Percentiles rank a stretch among this genome's conserved stretches.
Evolutionary conservation across 192 early-diverging fungal species (phyloP).

Genomic region (Coemansia sp.): DNA sequence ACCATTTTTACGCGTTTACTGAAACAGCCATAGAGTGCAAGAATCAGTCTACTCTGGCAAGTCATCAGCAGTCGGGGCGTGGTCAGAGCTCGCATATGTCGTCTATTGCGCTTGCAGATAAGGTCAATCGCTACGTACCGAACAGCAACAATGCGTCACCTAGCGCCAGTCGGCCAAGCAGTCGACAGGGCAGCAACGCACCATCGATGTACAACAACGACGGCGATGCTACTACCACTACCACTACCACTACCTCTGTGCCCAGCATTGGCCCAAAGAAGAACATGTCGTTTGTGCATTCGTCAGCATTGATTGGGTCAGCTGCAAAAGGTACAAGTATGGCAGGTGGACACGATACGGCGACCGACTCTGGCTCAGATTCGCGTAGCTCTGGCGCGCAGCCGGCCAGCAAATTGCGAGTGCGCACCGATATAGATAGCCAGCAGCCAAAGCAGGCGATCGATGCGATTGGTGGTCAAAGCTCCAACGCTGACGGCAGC

Average conservation of each 20-base stretch:
- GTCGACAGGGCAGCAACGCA: constrained; percentile 50
- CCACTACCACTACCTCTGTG: not conserved
- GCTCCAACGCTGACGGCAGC: not conserved
- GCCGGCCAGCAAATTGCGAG: constrained; percentile 35
- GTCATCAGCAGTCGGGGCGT: constrained; percentile 6
- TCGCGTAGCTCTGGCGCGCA: constrained; percentile 18
- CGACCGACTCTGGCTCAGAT: constrained; percentile 11
- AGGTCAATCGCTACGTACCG: constrained; percentile 13
- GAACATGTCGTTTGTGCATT: not conserved
- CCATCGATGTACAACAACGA: constrained; percentile 35
- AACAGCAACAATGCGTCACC: constrained; percentile 37
- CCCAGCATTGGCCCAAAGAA: not conserved
- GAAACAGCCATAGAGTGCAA: constrained; percentile 22
- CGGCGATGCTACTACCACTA: not conserved
- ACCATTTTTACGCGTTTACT: constrained; percentile 77
- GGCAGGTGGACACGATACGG: constrained; percentile 8
- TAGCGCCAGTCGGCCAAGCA: constrained; percentile 40
- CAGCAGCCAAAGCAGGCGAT: not conserved
- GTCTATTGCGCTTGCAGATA: constrained; percentile 28
- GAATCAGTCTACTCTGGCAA: constrained; percentile 4
- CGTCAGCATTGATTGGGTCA: not conserved
- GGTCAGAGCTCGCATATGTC: constrained; percentile 27
- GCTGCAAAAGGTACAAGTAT: not conserved
- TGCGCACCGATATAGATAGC: constrained; percentile 21
- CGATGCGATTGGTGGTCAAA: not conserved